phyloP scores from a whole-genome alignment of 306 rosid genomes.

The Cicer yamashitae region DNA sequence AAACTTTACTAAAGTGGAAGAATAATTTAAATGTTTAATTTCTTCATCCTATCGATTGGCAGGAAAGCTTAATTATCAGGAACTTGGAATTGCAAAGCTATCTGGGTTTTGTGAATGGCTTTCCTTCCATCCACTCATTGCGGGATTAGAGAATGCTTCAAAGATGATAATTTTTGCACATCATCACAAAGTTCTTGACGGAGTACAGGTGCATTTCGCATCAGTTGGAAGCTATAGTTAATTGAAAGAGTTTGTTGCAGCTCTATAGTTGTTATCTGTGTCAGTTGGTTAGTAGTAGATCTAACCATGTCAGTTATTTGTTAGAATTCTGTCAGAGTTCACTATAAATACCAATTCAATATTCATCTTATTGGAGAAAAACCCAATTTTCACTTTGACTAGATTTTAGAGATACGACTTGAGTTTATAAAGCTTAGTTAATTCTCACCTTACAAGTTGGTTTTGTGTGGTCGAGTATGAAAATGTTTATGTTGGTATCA shows the following conservation, averaged over 20 bases:
- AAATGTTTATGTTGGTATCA: background rate
- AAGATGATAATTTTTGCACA: constrained; percentile 95
- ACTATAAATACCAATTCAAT: background rate
- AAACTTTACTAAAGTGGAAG: constrained; percentile 18
- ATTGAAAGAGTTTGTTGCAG: constrained; percentile 13
- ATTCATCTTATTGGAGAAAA: background rate
- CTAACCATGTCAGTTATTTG: background rate
- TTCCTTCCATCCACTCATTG: constrained; percentile 78
- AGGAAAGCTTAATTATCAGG: constrained; percentile 76
- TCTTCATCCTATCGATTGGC: constrained; percentile 28
- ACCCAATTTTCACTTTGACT: background rate
- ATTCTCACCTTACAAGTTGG: background rate
- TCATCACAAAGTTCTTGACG: constrained; percentile 92
- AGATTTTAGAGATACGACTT: background rate
- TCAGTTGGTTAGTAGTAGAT: constrained; percentile 13
- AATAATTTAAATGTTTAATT: constrained; percentile 31
- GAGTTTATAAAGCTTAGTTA: background rate
- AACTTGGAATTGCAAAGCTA: constrained; percentile 89
- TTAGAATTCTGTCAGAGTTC: constrained; percentile 1
- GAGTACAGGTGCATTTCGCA: constrained; percentile 71
- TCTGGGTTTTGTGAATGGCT: constrained; percentile 92
- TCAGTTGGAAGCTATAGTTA: constrained; percentile 40
- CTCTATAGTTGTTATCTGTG: constrained; percentile 2
- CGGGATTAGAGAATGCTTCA: constrained; percentile 65
- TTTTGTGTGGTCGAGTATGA: background rate